Percentiles rank a stretch among this genome's conserved stretches.
These are phyloP conservation scores for Hypholoma sublateritium DNA, from an alignment of 768 basidiomycete genomes.

Conservation along the genomic window DNA sequence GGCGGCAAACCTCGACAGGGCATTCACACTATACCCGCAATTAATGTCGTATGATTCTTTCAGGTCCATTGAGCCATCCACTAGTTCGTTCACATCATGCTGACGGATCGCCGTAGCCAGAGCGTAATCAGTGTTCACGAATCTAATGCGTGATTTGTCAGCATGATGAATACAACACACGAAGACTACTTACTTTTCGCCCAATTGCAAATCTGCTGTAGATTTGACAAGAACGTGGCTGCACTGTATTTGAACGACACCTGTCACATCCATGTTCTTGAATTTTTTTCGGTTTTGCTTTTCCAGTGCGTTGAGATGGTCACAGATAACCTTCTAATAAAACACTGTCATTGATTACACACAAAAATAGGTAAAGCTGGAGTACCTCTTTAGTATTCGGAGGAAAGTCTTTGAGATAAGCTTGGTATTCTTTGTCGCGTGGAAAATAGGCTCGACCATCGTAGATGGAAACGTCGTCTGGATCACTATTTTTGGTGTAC, in stretches of 20 bases:
- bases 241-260: conserved; percentile 26
- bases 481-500: too few relatives aligned
- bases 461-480: too few relatives aligned
- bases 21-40: conserved; percentile 22
- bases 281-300: conserved; percentile 27
- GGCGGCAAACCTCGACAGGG: background rate
- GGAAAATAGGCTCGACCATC: too few relatives aligned
- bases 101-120: background rate
- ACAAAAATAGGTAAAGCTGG: too few relatives aligned
- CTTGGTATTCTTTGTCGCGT: too few relatives aligned
- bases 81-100: background rate
- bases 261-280: conserved; percentile 25
- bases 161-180: background rate
- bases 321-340: too few relatives aligned
- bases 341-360: too few relatives aligned
- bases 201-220: background rate
- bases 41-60: conserved; percentile 25
- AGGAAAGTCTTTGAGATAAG: too few relatives aligned
- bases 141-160: too few relatives aligned
- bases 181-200: background rate
- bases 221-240: conserved; percentile 12
- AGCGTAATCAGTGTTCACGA: background rate
- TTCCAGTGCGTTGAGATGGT: conserved; percentile 12
- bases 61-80: background rate
- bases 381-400: too few relatives aligned